Evolutionary conservation across 2,329 filamentous ascomycete genomes (phyloP).

Genomic region (Alternaria alternata): DNA sequence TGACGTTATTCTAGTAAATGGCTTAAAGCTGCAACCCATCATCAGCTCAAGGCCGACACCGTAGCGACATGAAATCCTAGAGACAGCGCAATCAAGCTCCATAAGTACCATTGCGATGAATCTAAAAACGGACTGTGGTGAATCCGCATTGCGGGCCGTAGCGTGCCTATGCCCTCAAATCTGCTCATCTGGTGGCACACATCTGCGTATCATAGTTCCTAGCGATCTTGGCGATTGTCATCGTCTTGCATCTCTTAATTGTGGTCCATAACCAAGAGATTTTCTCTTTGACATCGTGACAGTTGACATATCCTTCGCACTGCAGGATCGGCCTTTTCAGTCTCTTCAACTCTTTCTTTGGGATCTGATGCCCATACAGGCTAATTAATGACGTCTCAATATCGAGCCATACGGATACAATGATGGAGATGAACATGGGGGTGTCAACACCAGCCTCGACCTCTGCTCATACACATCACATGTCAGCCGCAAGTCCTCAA

Average conservation of each 20-base stretch:
- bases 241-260: not conserved
- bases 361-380: not conserved
- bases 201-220: constrained; percentile 12
- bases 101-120: not conserved
- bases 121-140: not conserved
- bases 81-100: constrained; percentile 1
- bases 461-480: not conserved
- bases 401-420: not conserved
- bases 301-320: not conserved
- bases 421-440: constrained; percentile 8
- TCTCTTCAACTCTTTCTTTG: not conserved
- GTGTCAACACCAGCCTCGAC: constrained; percentile 8
- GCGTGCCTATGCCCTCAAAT: constrained; percentile 20
- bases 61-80: not conserved
- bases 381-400: not conserved
- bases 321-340: not conserved
- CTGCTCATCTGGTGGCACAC: constrained; percentile 18
- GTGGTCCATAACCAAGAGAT: not conserved
- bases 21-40: not conserved
- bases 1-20: not conserved
- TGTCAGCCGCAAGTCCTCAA: not conserved
- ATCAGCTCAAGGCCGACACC: not conserved
- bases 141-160: constrained; percentile 3
- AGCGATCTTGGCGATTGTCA: constrained; percentile 1
- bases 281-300: not conserved